Evolutionary conservation across 2,329 filamentous ascomycete genomes (phyloP).

Genomic region (Claviceps sp.): DNA sequence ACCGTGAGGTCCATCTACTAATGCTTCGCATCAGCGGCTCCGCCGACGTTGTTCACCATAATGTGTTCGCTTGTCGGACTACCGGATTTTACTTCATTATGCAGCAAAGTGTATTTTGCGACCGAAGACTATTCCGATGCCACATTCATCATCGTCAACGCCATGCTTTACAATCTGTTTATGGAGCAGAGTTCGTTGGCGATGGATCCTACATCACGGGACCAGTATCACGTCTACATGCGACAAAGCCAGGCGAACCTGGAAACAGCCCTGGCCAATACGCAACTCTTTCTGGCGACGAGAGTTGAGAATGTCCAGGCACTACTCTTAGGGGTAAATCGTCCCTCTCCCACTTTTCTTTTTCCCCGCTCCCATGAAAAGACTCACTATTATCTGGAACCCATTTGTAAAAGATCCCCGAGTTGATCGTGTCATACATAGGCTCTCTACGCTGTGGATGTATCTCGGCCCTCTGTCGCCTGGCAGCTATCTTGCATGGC

Average conservation of each 20-base stretch:
- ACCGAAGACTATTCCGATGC: slow-evolving; percentile 37
- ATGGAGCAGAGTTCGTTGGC: slow-evolving; percentile 29
- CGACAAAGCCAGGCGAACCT: slow-evolving; percentile 33
- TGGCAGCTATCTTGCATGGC: slow-evolving; percentile 49
- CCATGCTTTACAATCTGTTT: slow-evolving; percentile 35
- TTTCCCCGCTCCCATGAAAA: not conserved
- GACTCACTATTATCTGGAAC: not conserved
- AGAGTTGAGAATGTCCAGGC: slow-evolving; percentile 42
- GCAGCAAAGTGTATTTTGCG: slow-evolving; percentile 36
- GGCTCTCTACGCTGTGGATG: slow-evolving; percentile 48
- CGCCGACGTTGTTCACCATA: slow-evolving; percentile 35
- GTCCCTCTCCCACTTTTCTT: not conserved
- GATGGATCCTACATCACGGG: slow-evolving; percentile 17
- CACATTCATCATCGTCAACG: slow-evolving; percentile 36
- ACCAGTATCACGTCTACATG: slow-evolving; percentile 25
- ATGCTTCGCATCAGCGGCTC: slow-evolving; percentile 22
- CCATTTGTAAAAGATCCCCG: not conserved
- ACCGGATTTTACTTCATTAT: slow-evolving; percentile 35
- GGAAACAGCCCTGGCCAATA: slow-evolving; percentile 34
- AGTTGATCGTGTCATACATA: slow-evolving; percentile 22
- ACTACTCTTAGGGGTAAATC: slow-evolving; percentile 41
- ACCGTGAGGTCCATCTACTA: not conserved
- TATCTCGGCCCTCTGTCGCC: slow-evolving; percentile 48
- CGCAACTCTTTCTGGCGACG: slow-evolving; percentile 43
- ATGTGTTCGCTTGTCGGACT: slow-evolving; percentile 36